A percentile compares a stretch with the other conserved stretches of the same genome.
phyloP scores from a whole-genome alignment of 495 filamentous ascomycete genomes.

The Penicillium parvum region DNA sequence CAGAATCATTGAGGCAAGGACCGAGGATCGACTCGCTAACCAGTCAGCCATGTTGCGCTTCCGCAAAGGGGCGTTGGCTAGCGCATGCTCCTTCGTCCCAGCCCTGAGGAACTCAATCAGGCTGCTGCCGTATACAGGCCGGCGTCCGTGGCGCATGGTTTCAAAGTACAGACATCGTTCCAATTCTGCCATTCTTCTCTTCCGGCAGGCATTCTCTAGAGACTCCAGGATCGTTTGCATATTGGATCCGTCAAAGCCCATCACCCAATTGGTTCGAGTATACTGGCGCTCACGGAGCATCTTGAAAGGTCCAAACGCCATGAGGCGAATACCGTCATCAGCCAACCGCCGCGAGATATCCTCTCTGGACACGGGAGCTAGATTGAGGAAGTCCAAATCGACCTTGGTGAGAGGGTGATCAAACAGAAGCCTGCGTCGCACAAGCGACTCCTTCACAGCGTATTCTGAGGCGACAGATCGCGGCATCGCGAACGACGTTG shows the following conservation, averaged over 20 bases:
- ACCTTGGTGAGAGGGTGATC: conserved; percentile 61
- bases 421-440: conserved; percentile 63
- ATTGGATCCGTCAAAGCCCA: conserved; percentile 56
- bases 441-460: conserved; percentile 66
- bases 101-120: conserved; percentile 68
- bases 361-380: conserved; percentile 72
- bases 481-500: conserved; percentile 92
- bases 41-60: conserved; percentile 57
- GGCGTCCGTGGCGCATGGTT: conserved; percentile 70
- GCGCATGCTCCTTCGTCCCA: conserved; percentile 45
- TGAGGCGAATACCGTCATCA: conserved; percentile 58
- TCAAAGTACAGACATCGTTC: conserved; percentile 79
- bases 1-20: conserved; percentile 67
- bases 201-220: conserved; percentile 66
- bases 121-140: conserved; percentile 74
- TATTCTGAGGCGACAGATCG: conserved; percentile 76
- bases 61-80: conserved; percentile 35
- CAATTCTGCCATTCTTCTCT: conserved; percentile 71
- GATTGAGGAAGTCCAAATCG: conserved; percentile 74
- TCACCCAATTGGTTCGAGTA: conserved; percentile 54
- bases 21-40: conserved; percentile 65
- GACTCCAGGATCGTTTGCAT: conserved; percentile 66
- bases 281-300: conserved; percentile 61
- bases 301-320: conserved; percentile 57
- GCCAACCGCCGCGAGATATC: conserved; percentile 55